phyloP scores from a whole-genome alignment of 140 eudicot species.

The Oenanthe javanica region DNA sequence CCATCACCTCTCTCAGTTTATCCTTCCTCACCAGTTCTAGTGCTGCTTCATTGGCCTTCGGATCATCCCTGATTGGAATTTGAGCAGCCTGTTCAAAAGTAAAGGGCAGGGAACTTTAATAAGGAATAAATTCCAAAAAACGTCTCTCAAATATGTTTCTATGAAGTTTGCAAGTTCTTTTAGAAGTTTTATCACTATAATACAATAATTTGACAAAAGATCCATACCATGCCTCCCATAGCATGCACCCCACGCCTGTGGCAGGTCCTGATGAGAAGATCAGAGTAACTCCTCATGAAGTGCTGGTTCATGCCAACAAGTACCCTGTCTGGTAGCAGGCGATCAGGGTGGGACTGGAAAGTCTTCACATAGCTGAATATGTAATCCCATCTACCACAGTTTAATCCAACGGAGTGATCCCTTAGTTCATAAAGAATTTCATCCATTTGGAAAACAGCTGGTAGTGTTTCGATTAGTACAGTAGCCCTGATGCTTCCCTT shows the following conservation, averaged over 20 bases:
- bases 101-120: too few relatives aligned
- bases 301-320: constrained; percentile 89
- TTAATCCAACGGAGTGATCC: constrained; percentile 85
- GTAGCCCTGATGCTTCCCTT: constrained; percentile 90
- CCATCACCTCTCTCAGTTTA: constrained; percentile 70
- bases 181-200: not conserved
- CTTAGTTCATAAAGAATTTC: constrained; percentile 75
- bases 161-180: not conserved
- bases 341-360: constrained; percentile 83
- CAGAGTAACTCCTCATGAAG: constrained; percentile 92
- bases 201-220: not conserved
- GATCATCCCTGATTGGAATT: constrained; percentile 77
- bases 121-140: not conserved
- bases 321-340: constrained; percentile 75
- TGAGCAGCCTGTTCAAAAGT: constrained; percentile 68
- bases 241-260: constrained; percentile 94
- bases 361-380: constrained; percentile 93
- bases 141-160: not conserved
- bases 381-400: constrained; percentile 97
- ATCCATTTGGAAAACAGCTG: constrained; percentile 91
- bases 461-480: constrained; percentile 84
- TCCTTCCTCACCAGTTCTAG: constrained; percentile 79
- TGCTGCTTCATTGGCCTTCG: constrained; percentile 68
- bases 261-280: constrained; percentile 82
- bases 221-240: constrained; percentile 89